These are phyloP conservation scores for Ophiocordyceps sinensis DNA, from an alignment of 2,329 filamentous ascomycete genomes.

Conservation along the genomic window DNA sequence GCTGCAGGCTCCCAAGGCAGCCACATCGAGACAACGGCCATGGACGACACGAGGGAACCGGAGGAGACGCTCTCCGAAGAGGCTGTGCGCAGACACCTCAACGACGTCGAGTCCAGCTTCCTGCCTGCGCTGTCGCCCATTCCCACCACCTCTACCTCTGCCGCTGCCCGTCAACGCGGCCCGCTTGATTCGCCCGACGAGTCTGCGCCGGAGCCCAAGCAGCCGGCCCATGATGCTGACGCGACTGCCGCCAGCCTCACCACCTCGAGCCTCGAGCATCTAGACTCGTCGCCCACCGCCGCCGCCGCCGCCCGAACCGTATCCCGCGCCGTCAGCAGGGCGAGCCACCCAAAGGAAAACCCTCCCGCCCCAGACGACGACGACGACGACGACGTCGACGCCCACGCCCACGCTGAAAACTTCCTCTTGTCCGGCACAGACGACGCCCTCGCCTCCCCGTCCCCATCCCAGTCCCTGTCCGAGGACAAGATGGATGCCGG, in stretches of 20 bases:
- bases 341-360: slow-evolving; percentile 15
- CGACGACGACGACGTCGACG: slow-evolving; percentile 11
- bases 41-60: slow-evolving; percentile 16
- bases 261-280: slow-evolving; percentile 35
- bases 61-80: slow-evolving; percentile 38
- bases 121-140: slow-evolving; percentile 43
- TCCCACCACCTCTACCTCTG: slow-evolving; percentile 25
- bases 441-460: slow-evolving; percentile 12
- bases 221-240: slow-evolving; percentile 6
- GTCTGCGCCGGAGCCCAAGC: slow-evolving; percentile 12
- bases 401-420: slow-evolving; percentile 8
- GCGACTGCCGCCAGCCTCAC: slow-evolving; percentile 21
- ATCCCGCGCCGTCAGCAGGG: slow-evolving; percentile 35
- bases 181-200: slow-evolving; percentile 34
- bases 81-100: slow-evolving; percentile 39
- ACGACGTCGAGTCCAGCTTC: slow-evolving; percentile 54
- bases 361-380: slow-evolving; percentile 6
- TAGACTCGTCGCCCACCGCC: slow-evolving; percentile 42
- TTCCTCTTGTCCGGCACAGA: slow-evolving; percentile 15
- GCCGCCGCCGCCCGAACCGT: slow-evolving; percentile 38
- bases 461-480: slow-evolving; percentile 16
- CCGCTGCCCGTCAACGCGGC: slow-evolving; percentile 33
- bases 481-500: slow-evolving; percentile 26
- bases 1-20: slow-evolving; percentile 18
- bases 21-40: slow-evolving; percentile 25